Percentiles rank a stretch among this genome's conserved stretches.
Evolutionary conservation across 108 stramenopile species (phyloP).

Genomic region (Pseudonitzschia multistriata): DNA sequence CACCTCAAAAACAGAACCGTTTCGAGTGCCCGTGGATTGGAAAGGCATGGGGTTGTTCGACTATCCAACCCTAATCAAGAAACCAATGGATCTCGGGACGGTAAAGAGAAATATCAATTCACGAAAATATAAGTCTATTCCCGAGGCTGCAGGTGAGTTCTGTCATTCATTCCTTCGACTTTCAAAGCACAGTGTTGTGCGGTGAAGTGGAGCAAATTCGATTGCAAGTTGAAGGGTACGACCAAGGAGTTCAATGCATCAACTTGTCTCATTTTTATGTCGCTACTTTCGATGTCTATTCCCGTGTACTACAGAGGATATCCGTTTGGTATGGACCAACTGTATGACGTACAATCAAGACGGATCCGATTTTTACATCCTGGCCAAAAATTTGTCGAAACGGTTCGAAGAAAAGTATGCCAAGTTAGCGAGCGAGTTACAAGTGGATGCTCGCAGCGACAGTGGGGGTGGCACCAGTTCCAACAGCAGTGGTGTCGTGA

Average conservation of each 20-base stretch:
- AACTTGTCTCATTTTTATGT: background rate
- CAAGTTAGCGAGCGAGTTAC: constrained; percentile 40
- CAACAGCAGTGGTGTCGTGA: constrained; percentile 19
- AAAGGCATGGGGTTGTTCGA: constrained; percentile 86
- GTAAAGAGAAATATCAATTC: constrained; percentile 78
- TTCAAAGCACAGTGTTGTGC: background rate
- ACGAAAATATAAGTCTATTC: constrained; percentile 70
- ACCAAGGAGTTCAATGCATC: background rate
- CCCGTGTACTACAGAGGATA: constrained; percentile 51
- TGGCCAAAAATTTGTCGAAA: constrained; percentile 68
- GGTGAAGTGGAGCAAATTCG: background rate
- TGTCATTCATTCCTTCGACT: background rate
- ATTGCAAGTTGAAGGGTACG: background rate
- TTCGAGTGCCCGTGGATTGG: constrained; percentile 97
- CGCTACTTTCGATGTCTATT: background rate
- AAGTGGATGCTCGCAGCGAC: constrained; percentile 21
- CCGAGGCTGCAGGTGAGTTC: constrained; percentile 56
- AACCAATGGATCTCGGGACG: constrained; percentile 95
- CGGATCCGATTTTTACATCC: constrained; percentile 84
- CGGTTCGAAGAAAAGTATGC: constrained; percentile 81
- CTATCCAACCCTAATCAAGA: constrained; percentile 92
- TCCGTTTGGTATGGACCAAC: constrained; percentile 93
- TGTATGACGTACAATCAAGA: constrained; percentile 95
- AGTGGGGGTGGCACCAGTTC: background rate
- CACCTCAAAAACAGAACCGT: constrained; percentile 68